Evolutionary conservation across 1,284 basidiomycete species (phyloP).

Genomic region (Ustilago hordei): DNA sequence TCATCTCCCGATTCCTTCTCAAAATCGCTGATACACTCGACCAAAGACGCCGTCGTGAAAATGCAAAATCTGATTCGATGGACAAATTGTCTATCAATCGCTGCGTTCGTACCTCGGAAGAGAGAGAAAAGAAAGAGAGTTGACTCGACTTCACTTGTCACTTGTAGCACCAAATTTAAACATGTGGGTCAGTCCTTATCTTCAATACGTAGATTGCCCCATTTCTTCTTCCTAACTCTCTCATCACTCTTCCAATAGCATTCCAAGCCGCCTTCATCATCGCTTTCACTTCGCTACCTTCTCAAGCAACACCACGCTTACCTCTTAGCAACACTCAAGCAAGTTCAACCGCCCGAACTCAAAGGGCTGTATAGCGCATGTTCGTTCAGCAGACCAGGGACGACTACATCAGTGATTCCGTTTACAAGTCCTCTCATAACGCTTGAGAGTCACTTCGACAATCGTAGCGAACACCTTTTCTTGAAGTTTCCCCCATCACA

Average conservation of each 20-base stretch:
- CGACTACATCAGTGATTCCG: constrained; percentile 67
- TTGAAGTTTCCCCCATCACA: constrained; percentile 16
- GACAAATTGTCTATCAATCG: constrained; percentile 16
- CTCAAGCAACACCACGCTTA: neutral
- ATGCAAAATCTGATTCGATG: constrained; percentile 26
- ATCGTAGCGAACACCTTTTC: constrained; percentile 13
- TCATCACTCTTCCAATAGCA: neutral
- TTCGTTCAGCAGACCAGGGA: constrained; percentile 64
- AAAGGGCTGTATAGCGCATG: constrained; percentile 56
- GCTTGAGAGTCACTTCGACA: constrained; percentile 31
- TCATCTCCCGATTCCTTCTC: neutral
- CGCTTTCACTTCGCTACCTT: constrained; percentile 1
- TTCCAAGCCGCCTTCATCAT: constrained; percentile 1
- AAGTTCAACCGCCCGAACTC: constrained; percentile 29
- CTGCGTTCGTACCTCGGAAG: constrained; percentile 12
- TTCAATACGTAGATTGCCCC: neutral
- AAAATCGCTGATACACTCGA: neutral
- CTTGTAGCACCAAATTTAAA: neutral
- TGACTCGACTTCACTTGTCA: constrained; percentile 7
- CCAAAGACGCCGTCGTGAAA: neutral
- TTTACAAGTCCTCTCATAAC: constrained; percentile 58
- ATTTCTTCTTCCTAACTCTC: neutral
- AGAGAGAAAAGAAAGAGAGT: constrained; percentile 9
- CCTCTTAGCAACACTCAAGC: neutral
- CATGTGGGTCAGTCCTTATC: constrained; percentile 6